Evolutionary conservation across 495 filamentous ascomycete species (phyloP), one percentile per base, ranked within the genome.

Genomic region (Astrothelium subdiscretum): DNA sequence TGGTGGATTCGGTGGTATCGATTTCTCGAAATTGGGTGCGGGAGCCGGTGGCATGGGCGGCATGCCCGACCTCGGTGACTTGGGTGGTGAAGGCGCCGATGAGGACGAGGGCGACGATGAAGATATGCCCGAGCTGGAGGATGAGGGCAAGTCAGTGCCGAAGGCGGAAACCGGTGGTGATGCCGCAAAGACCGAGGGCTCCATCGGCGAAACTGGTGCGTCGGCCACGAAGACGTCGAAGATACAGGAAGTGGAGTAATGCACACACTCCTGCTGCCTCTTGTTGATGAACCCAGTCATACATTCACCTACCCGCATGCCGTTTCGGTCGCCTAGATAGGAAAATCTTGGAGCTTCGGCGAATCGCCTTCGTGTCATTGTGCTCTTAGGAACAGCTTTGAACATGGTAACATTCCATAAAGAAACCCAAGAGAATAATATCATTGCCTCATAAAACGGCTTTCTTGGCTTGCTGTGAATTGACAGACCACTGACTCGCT

Each of bases 31-130:
- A 48, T n/a, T 48, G 12, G 43, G 43, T 20, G 43, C 13, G 5
- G 76, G 76, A 62, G 80, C 79, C 59, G 82, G 79, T 59, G 85
- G 85, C 71, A 86, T 89, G 63, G 81, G 83, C 61, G 82, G 83
- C 35, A 84, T 90, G 73, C 88, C 96, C 75, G 95, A 96, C 86
- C 94, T 89, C 69, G 96, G 95, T 80, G 88, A 96, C 32, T 73
- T 72, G 57, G 84, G 79, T 31, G 83, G 77, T 57, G 73, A 76
- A 61, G 82, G 75, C 42, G 84, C 75, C 43, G 85, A 81, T 18
- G 83, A 80, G 8, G 82, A 81, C 1, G 86, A 85, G 0, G 85
- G 87, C 1, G 80, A 81, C 20, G 82, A 80, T 65, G 78, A 86
- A 13, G 84, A 85, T 2, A 81, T 85, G 75, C 83, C 85, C 43